These are phyloP conservation scores for Tuber indicum DNA, from an alignment of 495 filamentous ascomycete genomes.

Conservation along the genomic window DNA sequence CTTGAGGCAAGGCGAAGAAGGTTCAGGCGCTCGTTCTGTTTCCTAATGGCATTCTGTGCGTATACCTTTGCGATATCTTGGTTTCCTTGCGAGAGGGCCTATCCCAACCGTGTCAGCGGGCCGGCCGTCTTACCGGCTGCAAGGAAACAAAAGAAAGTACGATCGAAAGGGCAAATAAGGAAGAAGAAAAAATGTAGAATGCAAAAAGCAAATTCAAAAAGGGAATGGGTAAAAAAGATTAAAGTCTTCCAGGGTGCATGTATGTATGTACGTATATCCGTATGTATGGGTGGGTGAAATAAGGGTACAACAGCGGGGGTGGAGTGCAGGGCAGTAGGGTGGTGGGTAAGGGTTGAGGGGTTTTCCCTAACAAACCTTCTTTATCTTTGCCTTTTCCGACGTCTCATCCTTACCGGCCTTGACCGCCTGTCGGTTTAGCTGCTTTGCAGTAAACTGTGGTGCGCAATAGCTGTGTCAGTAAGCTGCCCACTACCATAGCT, in stretches of 20 bases:
- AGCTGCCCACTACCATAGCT: not conserved
- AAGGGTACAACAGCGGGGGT: constrained; percentile 4
- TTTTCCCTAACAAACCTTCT: constrained; percentile 52
- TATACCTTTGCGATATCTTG: constrained; percentile 75
- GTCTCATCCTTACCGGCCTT: constrained; percentile 79
- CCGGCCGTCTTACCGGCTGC: not conserved
- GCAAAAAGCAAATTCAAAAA: not conserved
- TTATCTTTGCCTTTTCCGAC: constrained; percentile 72
- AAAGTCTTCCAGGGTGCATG: constrained; percentile 6
- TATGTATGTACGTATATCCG: not conserved
- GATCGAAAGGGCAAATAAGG: not conserved
- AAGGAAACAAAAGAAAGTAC: not conserved
- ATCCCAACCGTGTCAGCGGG: constrained; percentile 3
- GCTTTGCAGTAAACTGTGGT: constrained; percentile 71
- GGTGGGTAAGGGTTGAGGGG: constrained; percentile 15
- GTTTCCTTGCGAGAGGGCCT: constrained; percentile 59
- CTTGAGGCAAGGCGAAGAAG: constrained; percentile 54
- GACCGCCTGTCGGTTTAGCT: constrained; percentile 69
- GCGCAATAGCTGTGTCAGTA: constrained; percentile 8
- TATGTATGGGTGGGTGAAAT: not conserved
- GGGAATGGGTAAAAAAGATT: not conserved
- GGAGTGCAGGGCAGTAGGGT: not conserved
- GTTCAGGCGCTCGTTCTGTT: constrained; percentile 63
- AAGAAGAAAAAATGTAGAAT: not conserved
- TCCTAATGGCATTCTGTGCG: constrained; percentile 75